phyloP scores from a whole-genome alignment of 176 grass and related monocot genomes.

The Musa troglodytarum region DNA sequence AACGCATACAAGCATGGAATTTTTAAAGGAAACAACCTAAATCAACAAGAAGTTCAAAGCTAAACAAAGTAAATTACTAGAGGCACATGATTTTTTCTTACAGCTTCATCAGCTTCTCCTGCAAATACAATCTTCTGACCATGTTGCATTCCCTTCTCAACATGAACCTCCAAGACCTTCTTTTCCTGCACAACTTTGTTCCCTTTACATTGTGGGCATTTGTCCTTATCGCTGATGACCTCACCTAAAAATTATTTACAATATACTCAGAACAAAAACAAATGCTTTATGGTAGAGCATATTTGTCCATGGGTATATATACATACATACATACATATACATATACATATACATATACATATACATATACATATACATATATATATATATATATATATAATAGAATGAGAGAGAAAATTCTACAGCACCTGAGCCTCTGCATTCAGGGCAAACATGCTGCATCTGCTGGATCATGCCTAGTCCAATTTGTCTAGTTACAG shows the following conservation, averaged over 20 bases:
- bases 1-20: no score
- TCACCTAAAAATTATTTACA: conserved; percentile 38
- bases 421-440: conserved; percentile 63
- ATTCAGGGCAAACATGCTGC: conserved; percentile 76
- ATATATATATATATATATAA: no score
- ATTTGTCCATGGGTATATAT: no score
- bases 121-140: conserved; percentile 90
- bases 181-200: conserved; percentile 69
- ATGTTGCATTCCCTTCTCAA: conserved; percentile 97
- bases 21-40: background rate
- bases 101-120: conserved; percentile 97
- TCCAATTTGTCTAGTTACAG: conserved; percentile 77
- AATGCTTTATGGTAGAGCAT: background rate
- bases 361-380: no score
- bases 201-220: conserved; percentile 61
- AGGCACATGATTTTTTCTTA: conserved; percentile 20
- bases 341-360: no score
- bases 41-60: background rate
- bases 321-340: no score
- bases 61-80: background rate
- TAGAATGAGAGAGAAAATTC: no score
- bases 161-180: conserved; percentile 85
- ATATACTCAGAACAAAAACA: background rate
- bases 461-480: conserved; percentile 97
- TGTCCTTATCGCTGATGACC: conserved; percentile 85